Evolutionary conservation across 1,284 basidiomycete genomes (phyloP), one percentile per base, ranked within the genome.

Genomic region (Cryptococcus depauperatus): DNA sequence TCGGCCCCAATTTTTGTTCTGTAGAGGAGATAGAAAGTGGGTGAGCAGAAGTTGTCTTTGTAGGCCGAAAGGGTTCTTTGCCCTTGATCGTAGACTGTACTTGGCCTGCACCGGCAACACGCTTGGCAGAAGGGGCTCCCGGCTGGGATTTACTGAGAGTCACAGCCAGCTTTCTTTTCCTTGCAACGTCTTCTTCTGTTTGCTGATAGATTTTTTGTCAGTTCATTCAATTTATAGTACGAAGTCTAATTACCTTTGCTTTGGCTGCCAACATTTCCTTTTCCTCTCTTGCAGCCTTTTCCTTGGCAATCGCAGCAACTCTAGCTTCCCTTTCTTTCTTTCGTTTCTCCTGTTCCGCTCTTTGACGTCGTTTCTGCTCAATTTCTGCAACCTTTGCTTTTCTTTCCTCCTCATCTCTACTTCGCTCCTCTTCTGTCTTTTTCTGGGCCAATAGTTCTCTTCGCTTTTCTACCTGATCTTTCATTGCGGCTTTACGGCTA

Each of bases 401-500:
- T n/a, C 45, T 33, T 26, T 54, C 55, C 55, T 85, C 78, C 47
- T 84, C 82, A 39, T 76, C 62, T 21, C 44, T 50, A 14, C 43
- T 34, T 1, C 79, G 84, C 59, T 85, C 84, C 58, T 86, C 85
- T 44, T 86, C 85, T 1, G 76, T 81, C 66, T 88, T 90, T 62
- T 80, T 77, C 61, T 84, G 80, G 43, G 79, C 70, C 2, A 79
- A 80, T 14, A 77, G 78, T 50, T 83, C 81, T 21, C 85, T 79
- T 37, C 85, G 76, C 42, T 78, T 76, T 55, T 91, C 87, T 77
- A 84, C 83, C 54, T 89, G 84, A 58, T 82, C 85, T 50, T 83
- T 70, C 21, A 83, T 73, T 3, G 76, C 73, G 1, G 77, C 79
- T 66, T 86, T 89, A 70, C 84, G 85, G 52, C 87, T 85, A 29